Base-by-base conservation (phyloP, 495 filamentous ascomycete genomes). In the Penicillium macrosclerotiorum region DNA sequence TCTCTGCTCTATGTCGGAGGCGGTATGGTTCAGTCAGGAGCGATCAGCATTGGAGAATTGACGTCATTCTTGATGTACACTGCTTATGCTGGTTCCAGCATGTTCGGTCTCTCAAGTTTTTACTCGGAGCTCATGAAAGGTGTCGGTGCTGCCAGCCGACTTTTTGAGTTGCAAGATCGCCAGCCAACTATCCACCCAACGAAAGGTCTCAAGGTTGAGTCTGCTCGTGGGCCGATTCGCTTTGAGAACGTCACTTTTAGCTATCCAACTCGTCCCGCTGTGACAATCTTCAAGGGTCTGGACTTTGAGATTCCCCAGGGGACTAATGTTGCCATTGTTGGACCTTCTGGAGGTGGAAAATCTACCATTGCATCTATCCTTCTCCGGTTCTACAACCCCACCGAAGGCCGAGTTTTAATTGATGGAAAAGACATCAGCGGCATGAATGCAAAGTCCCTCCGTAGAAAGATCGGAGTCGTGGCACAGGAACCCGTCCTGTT, bases 101-200 rank as follows among this genome's bases (percentile, higher is more conserved):
- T 98, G 50, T 94, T 97, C 52, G 93, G 93, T 3, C 72, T 98
- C 8, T 94, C 90, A 24, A 88, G 85, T 54, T 98, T 98, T 71
- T 96, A 95, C 72, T 95, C 90, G 8, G 93, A 98, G 63, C 79
- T 98, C 14, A 97, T 96, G 93, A 97, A 97, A 61, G 94, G 94
- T 29, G 93, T 96, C 17, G 93, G 93, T 54, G 93, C 93, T 27
- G 94, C 93, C 9, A 92, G 85, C 57, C 87, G 93, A 19, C 76
- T 98, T 5, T 98, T 98, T 60, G 93, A 98, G 61, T 76, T 98
- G 4, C 91, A 97, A 65, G 93, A 98, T 67, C 86, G 93, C 47
- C 78, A 94, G 32, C 85, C 90, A 1, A 85, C 81, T 2, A 96
- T 97, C 42, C 83, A 81, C 9, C 80, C 90, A 2, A 98, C 93